Conservation (phyloP, 352 stramenopile genomes). For the Globisporangium cederbergense region DNA sequence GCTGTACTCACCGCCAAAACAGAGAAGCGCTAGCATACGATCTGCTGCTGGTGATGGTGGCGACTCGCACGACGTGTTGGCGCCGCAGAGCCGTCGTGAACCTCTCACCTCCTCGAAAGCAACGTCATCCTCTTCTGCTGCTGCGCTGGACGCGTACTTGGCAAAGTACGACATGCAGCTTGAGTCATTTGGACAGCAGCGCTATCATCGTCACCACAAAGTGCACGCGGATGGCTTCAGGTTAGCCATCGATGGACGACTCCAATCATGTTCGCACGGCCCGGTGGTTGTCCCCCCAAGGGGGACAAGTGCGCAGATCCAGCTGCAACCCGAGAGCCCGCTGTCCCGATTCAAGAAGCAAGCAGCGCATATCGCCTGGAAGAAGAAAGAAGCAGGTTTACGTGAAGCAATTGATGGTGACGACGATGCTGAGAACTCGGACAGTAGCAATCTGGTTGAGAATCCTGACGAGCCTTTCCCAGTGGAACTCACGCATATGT, state of each 20-base stretch:
- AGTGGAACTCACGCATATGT: not conserved
- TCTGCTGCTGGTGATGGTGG: not conserved
- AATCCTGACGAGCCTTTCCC: not conserved
- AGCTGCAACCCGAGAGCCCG: conserved; percentile 24
- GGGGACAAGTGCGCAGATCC: not conserved
- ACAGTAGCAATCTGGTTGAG: not conserved
- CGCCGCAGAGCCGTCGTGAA: not conserved
- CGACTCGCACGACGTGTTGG: not conserved
- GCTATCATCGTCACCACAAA: not conserved
- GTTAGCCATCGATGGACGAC: not conserved
- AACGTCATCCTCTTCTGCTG: not conserved
- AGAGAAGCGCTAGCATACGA: not conserved
- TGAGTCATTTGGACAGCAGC: not conserved
- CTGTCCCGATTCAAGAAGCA: conserved; percentile 46
- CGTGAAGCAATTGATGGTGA: not conserved
- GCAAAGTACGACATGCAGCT: conserved; percentile 2
- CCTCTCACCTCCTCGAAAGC: not conserved
- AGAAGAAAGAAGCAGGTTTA: not conserved
- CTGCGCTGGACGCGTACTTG: conserved; percentile 5
- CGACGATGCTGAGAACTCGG: not conserved
- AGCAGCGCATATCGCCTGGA: conserved; percentile 8
- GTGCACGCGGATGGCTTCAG: too few species aligned
- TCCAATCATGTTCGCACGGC: not conserved
- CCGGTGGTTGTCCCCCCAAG: not conserved
- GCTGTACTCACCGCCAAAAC: not conserved